Percentiles rank a stretch among this genome's conserved stretches.
phyloP scores from a whole-genome alignment of 2,329 filamentous ascomycete genomes.

The Botrytis medusae region DNA sequence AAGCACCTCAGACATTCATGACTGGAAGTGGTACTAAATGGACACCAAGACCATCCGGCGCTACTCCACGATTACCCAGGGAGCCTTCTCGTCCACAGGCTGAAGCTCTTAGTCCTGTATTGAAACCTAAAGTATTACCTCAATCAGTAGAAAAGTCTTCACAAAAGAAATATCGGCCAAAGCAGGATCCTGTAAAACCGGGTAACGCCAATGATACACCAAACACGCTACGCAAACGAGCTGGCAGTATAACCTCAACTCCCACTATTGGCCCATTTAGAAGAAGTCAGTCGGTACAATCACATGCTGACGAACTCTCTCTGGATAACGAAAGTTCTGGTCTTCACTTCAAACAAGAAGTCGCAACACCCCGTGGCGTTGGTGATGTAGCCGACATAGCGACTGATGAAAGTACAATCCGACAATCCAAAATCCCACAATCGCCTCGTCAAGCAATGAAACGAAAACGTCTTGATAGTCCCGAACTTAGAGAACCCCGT shows the following conservation, averaged over 20 bases:
- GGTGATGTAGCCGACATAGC: slow-evolving; percentile 58
- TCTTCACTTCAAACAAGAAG: slow-evolving; percentile 57
- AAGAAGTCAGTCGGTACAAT: slow-evolving; percentile 49
- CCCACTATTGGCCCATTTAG: slow-evolving; percentile 37
- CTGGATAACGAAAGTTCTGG: slow-evolving; percentile 46
- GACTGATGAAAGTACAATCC: slow-evolving; percentile 47
- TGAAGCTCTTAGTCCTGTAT: slow-evolving; percentile 60
- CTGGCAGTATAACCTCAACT: slow-evolving; percentile 35
- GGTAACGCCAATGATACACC: slow-evolving; percentile 23
- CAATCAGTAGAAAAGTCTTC: slow-evolving; percentile 34
- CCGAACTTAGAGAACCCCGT: slow-evolving; percentile 40
- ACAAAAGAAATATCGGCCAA: slow-evolving; percentile 24
- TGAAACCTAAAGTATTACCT: slow-evolving; percentile 43
- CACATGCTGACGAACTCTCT: slow-evolving; percentile 50
- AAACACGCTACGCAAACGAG: slow-evolving; percentile 28
- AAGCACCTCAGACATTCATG: slow-evolving; percentile 23
- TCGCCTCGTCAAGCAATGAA: slow-evolving; percentile 48
- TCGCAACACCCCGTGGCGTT: slow-evolving; percentile 52
- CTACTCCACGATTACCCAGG: slow-evolving; percentile 51
- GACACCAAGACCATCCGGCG: slow-evolving; percentile 56
- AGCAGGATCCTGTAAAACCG: slow-evolving; percentile 22
- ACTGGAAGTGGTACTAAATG: slow-evolving; percentile 55
- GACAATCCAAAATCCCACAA: slow-evolving; percentile 25
- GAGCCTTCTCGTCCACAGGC: slow-evolving; percentile 51
- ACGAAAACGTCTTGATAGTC: slow-evolving; percentile 52